phyloP scores from a whole-genome alignment of 352 stramenopile species.

The Aphanomyces astaci region DNA sequence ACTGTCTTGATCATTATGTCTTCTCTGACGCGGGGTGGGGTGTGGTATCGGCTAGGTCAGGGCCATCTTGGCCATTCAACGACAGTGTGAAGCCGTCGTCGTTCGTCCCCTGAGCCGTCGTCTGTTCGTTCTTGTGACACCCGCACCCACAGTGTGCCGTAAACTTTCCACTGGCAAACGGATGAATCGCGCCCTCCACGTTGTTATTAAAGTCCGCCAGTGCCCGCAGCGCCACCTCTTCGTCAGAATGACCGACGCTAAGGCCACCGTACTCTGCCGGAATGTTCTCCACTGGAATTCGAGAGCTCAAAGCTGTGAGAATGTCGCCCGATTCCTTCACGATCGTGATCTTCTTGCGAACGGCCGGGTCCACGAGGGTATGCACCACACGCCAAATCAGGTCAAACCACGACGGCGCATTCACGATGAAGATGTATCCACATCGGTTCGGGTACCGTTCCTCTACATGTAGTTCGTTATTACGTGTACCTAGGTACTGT shows the following conservation, averaged over 20 bases:
- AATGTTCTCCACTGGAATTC: constrained; percentile 72
- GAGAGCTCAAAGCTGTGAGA: constrained; percentile 51
- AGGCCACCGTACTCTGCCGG: constrained; percentile 64
- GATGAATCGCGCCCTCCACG: neutral
- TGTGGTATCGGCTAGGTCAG: neutral
- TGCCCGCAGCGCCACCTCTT: neutral
- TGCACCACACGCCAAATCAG: constrained; percentile 90
- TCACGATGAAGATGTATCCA: constrained; percentile 92
- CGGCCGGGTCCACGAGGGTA: constrained; percentile 78
- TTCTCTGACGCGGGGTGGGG: too few relatives aligned
- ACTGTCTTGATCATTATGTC: too few relatives aligned
- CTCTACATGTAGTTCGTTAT: neutral
- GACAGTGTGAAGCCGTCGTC: too few relatives aligned
- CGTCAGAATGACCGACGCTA: constrained; percentile 32
- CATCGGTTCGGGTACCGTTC: constrained; percentile 80
- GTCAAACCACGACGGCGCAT: constrained; percentile 93
- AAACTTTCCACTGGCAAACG: neutral
- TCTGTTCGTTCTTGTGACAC: too few relatives aligned
- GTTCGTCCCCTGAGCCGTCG: too few relatives aligned
- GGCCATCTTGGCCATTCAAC: too few relatives aligned
- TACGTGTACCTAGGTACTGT: too few relatives aligned
- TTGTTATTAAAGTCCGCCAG: constrained; percentile 1
- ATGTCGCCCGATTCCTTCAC: constrained; percentile 46
- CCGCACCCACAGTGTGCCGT: neutral
- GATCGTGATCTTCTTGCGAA: constrained; percentile 13